phyloP scores from a whole-genome alignment of 2,329 filamentous ascomycete species.

The Colletotrichum melonis region DNA sequence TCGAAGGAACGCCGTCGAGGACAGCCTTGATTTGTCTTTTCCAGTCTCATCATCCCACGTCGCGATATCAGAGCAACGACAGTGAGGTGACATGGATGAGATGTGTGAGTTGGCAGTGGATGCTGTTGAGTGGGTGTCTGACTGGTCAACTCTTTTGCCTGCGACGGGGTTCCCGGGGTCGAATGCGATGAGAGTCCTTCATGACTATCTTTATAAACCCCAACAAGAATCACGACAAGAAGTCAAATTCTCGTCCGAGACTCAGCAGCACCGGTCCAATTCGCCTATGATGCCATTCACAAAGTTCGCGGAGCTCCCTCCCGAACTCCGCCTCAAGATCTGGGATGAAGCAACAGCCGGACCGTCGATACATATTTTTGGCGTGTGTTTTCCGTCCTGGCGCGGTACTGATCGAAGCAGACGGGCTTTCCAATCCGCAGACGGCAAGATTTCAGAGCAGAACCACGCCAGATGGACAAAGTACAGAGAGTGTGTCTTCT shows the following conservation, averaged over 20 bases:
- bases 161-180: not conserved
- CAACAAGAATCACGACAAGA: not conserved
- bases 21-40: not conserved
- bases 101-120: slow-evolving; percentile 5
- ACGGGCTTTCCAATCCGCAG: slow-evolving; percentile 8
- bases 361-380: slow-evolving; percentile 43
- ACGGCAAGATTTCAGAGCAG: not conserved
- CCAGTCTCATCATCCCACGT: not conserved
- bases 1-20: not conserved
- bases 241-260: not conserved
- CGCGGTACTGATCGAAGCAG: slow-evolving; percentile 12
- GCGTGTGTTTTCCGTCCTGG: slow-evolving; percentile 43
- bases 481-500: slow-evolving; percentile 27
- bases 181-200: not conserved
- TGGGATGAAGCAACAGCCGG: slow-evolving; percentile 32
- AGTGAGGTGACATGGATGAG: not conserved
- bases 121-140: slow-evolving; percentile 2
- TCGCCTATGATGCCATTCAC: slow-evolving; percentile 44
- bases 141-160: not conserved
- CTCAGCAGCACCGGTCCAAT: no score
- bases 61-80: not conserved
- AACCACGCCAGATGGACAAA: slow-evolving; percentile 11
- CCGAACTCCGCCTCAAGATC: slow-evolving; percentile 30
- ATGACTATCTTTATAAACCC: not conserved
- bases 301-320: slow-evolving; percentile 22